Evolutionary conservation across 129 eudicot genomes (phyloP).

Genomic region (Saposhnikovia divaricata): DNA sequence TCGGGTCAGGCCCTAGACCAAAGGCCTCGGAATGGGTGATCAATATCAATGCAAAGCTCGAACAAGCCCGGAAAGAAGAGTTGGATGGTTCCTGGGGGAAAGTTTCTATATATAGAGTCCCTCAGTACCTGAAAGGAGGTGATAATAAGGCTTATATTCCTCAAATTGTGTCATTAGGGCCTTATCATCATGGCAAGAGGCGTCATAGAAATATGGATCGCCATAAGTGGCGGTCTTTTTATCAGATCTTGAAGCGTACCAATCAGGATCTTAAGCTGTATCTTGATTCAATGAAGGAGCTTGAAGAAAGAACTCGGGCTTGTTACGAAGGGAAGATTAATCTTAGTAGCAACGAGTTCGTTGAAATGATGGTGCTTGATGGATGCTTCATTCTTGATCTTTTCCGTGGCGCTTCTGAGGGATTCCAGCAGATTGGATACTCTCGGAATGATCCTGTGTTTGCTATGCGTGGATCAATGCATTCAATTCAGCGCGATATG

Average conservation of each 20-base stretch:
- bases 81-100: constrained; percentile 62
- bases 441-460: constrained; percentile 69
- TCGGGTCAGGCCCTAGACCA: constrained; percentile 24
- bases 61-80: constrained; percentile 56
- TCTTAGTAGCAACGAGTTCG: constrained; percentile 67
- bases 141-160: constrained; percentile 78
- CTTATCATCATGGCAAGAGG: constrained; percentile 67
- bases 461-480: constrained; percentile 89
- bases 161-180: constrained; percentile 70
- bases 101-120: constrained; percentile 61
- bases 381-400: constrained; percentile 77
- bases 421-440: constrained; percentile 61
- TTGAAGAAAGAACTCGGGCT: constrained; percentile 58
- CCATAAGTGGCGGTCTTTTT: constrained; percentile 83
- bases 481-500: constrained; percentile 87
- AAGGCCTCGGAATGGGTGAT: constrained; percentile 67
- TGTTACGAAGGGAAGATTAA: constrained; percentile 71
- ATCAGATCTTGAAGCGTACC: constrained; percentile 50
- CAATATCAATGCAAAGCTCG: constrained; percentile 50
- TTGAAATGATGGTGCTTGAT: constrained; percentile 88
- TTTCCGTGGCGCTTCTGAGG: constrained; percentile 65
- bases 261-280: constrained; percentile 43
- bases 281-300: constrained; percentile 46
- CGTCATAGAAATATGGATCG: constrained; percentile 64
- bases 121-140: constrained; percentile 59